These are phyloP conservation scores for Syzygium syzygioides DNA, from an alignment of 441 rosid genomes.

Conservation along the genomic window DNA sequence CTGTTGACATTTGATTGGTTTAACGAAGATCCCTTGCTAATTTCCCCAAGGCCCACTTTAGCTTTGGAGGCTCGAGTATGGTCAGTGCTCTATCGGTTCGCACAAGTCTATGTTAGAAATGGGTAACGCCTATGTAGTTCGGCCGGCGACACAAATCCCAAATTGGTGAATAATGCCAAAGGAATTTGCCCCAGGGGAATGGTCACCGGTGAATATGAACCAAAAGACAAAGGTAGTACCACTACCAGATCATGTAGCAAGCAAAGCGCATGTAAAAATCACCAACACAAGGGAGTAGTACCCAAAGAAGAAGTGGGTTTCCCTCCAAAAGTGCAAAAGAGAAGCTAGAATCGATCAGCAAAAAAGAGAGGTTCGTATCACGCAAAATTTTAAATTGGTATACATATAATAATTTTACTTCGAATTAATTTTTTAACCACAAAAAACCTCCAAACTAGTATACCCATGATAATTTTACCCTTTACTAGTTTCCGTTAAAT, in stretches of 20 bases:
- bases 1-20: not conserved
- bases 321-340: not conserved
- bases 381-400: no score
- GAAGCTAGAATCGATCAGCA: not conserved
- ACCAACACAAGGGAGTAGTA: not conserved
- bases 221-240: not conserved
- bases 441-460: no score
- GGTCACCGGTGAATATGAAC: not conserved
- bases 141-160: not conserved
- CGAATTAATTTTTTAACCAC: no score
- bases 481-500: no score
- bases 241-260: no score
- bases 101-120: not conserved
- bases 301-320: not conserved
- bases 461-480: no score
- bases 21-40: not conserved
- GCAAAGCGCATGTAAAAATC: no score
- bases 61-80: not conserved
- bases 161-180: not conserved
- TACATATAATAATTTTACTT: no score
- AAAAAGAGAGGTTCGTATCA: not conserved
- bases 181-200: not conserved
- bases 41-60: fast-evolving
- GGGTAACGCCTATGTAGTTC: not conserved
- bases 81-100: not conserved